Percentiles rank a stretch among this genome's conserved stretches.
Conservation (phyloP, 179 eudicot species). For the Silene noctiflora region DNA sequence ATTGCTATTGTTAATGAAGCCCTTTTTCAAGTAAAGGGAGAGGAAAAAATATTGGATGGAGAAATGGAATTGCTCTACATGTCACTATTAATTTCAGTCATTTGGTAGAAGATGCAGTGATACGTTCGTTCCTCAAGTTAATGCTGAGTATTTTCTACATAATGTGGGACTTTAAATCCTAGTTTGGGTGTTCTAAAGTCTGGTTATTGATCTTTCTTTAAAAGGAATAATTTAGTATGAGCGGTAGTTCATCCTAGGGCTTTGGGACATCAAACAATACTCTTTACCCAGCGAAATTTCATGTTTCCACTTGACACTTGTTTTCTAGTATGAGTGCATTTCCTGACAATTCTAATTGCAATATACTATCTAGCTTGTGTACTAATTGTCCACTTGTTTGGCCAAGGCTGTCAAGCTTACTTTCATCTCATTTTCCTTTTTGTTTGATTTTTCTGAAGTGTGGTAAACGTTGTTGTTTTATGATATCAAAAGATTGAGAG, state of each 20-base stretch:
- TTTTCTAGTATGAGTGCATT: not conserved
- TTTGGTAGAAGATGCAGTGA: no score
- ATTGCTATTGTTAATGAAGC: no score
- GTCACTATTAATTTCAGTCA: no score
- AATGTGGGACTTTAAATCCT: not conserved
- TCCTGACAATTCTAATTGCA: not conserved
- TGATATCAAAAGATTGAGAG: not conserved
- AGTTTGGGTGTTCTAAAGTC: not conserved
- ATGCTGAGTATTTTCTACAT: not conserved
- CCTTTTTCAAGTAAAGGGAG: no score
- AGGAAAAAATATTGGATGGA: no score
- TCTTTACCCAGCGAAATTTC: not conserved
- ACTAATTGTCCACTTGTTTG: not conserved
- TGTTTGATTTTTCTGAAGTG: not conserved
- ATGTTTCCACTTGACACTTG: not conserved
- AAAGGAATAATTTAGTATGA: not conserved
- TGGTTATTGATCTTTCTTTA: not conserved
- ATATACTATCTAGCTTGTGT: not conserved
- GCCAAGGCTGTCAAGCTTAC: not conserved
- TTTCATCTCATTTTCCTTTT: not conserved
- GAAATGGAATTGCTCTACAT: no score
- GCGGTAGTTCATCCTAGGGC: not conserved
- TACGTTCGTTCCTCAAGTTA: no score
- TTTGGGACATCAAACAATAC: not conserved
- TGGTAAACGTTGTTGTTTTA: constrained; percentile 10